Base-by-base conservation (phyloP, 805 yeast species). In the Debaryomyces tyrocola region DNA sequence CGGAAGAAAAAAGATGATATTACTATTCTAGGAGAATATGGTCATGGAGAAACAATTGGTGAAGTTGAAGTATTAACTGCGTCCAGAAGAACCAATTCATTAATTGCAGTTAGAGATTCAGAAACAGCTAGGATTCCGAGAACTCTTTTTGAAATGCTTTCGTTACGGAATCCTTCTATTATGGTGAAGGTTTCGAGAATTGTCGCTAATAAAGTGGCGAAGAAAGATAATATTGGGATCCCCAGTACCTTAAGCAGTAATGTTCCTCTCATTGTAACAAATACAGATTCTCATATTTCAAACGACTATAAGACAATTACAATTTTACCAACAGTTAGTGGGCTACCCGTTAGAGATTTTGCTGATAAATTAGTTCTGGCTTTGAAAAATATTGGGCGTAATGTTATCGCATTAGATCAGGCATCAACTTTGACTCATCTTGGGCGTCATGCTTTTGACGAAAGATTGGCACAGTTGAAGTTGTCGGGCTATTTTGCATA, bases 41-140 rank as follows among this genome's bases (percentile, higher is more conserved):
- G 97, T 1, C 96, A 90, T 63, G 97, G 97, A 6, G 95, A 90
- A 56, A 87, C 96, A 35, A 79, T 94, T 49, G 99, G 98, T 3
- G 98, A 92, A 65, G 85, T 94, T 7, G 99, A 92, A 63, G 97
- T 92, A 3, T 73, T 92, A 50, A 90, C 96, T 0, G 90, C 90
- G 10, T 78, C 85, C 9, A 77, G 83, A 46, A 78, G 95, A 60
- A 77, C 81, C 3, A 76, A 76, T 40, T 83, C 91, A 0, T 77
- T 87, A 52, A 82, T 89, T 34, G 96, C 98, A 0, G 87, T 92
- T 0, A 75, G 99, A 59, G 98, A 92, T 54, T 87, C 97, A 0
- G 99, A 94, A 64, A 74, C 92, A 24, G 97, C 96, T 0, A 77
- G 97, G 60, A 87, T 92, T 45, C 98, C 99, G 12, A 79, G 96